phyloP scores from a whole-genome alignment of 192 early-diverging fungal species.

The Coemansia sp. region DNA sequence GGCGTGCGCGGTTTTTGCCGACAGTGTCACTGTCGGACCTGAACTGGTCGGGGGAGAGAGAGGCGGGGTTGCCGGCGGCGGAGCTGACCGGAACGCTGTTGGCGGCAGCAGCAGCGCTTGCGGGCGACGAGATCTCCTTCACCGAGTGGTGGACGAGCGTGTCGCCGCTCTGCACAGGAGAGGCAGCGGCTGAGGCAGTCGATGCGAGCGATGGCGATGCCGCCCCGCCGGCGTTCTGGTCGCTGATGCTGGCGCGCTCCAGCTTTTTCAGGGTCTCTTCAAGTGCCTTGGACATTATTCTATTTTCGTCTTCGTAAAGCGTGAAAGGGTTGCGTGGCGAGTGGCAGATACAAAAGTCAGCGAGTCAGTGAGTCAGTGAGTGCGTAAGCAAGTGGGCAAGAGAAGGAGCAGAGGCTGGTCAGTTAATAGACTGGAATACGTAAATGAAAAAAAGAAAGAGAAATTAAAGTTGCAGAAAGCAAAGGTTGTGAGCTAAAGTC shows the following conservation, averaged over 20 bases:
- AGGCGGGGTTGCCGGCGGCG: constrained; percentile 9
- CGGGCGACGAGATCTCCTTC: constrained; percentile 5
- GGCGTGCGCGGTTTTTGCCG: constrained; percentile 27
- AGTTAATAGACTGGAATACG: no score
- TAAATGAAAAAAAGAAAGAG: no score
- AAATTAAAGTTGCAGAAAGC: no score
- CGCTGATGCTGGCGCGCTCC: constrained; percentile 40
- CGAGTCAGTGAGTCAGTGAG: no score
- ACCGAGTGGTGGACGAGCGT: not conserved
- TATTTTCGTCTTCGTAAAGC: not conserved
- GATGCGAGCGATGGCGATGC: constrained; percentile 25
- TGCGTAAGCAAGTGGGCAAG: no score
- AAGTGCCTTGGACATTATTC: constrained; percentile 52
- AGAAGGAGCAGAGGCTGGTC: no score
- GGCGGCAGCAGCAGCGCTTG: not conserved
- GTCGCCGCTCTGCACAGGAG: constrained; percentile 17
- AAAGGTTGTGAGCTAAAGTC: no score
- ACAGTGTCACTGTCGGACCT: constrained; percentile 8
- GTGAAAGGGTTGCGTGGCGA: not conserved
- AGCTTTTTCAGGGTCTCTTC: constrained; percentile 48
- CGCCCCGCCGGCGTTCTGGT: constrained; percentile 10
- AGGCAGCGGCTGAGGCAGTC: constrained; percentile 27
- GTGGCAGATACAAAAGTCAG: no score
- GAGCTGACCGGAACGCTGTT: constrained; percentile 2
- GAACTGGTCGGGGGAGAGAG: constrained; percentile 1